Conservation (phyloP, 2,329 filamentous ascomycete genomes). For the Onygenales sp. region DNA sequence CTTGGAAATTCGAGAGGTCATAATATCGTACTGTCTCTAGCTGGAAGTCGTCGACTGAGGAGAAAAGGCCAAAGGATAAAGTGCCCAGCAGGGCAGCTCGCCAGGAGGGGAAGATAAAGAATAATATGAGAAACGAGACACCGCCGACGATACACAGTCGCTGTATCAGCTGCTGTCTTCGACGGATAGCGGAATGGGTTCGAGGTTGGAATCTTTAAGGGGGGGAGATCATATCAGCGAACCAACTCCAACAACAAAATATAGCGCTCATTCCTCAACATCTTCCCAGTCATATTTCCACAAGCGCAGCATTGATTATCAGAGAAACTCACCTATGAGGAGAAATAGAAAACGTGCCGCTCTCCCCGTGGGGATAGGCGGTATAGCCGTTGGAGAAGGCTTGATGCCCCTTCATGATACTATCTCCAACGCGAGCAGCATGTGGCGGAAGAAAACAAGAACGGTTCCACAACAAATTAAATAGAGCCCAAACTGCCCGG, state of each 20-base stretch:
- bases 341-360: constrained; percentile 70
- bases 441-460: constrained; percentile 14
- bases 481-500: neutral
- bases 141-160: constrained; percentile 53
- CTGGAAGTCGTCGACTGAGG: constrained; percentile 59
- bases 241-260: neutral
- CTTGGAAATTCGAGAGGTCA: constrained; percentile 83
- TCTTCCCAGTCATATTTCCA: neutral
- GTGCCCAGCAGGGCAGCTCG: constrained; percentile 51
- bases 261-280: too few species aligned
- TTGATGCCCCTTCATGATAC: constrained; percentile 68
- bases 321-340: constrained; percentile 63
- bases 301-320: neutral
- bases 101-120: constrained; percentile 69
- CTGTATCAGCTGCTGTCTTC: constrained; percentile 62
- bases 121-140: constrained; percentile 50
- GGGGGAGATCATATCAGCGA: neutral
- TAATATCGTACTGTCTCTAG: constrained; percentile 96
- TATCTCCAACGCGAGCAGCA: constrained; percentile 40
- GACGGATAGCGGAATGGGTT: constrained; percentile 61
- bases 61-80: constrained; percentile 61
- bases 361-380: constrained; percentile 60
- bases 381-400: constrained; percentile 69
- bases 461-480: neutral
- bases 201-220: constrained; percentile 69